Base-by-base conservation (phyloP, 306 rosid species). In the Carpinus viminea region DNA sequence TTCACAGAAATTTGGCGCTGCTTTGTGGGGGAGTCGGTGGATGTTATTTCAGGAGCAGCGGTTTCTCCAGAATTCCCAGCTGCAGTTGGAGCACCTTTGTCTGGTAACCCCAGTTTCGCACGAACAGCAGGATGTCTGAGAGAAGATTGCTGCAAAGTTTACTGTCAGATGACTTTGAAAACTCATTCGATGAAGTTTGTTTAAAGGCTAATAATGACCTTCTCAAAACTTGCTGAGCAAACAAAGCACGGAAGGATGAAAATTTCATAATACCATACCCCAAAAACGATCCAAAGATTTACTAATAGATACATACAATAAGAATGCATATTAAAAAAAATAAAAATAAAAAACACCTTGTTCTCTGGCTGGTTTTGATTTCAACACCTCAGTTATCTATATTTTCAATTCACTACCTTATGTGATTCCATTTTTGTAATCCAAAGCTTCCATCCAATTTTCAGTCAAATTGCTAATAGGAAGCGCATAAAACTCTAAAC, bases 81-180 rank as follows among this genome's bases (percentile, higher is more conserved):
- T 70, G 66, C 77, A 62, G 31, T 72, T 70, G 79, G 79, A 80
- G 72, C 71, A 75, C 46, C 80, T 70, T 80, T 77, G 83, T 79
- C 87, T 47, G 56, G 87, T 76, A 95, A 81, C 74, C 97, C 91
- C 90, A 95, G 82, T 78, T 81, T 91, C 73, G 80, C 84, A 72
- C 86, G 96, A 78, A 91, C 81, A 84, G 79, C 79, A 28, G 98
- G 98, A 80, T 91, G 85, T 76, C 85, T 87, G 73, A 95, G 87
- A 62, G 77, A 55, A 61, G 87, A 76, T 79, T 91, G 93, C 98
- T 95, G 96, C 91, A 87, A 76, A 78, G 59, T 81, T 86, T 53
- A 77, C 54, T 36, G 60, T 66, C 31, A 79, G 46, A 59, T 77
- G 47, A 78, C 64, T 20, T 53, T 70, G 55, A 69, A 70, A 74